Base-by-base conservation (phyloP, 2,329 filamentous ascomycete genomes). In the Magnaporthiopsis poae region DNA sequence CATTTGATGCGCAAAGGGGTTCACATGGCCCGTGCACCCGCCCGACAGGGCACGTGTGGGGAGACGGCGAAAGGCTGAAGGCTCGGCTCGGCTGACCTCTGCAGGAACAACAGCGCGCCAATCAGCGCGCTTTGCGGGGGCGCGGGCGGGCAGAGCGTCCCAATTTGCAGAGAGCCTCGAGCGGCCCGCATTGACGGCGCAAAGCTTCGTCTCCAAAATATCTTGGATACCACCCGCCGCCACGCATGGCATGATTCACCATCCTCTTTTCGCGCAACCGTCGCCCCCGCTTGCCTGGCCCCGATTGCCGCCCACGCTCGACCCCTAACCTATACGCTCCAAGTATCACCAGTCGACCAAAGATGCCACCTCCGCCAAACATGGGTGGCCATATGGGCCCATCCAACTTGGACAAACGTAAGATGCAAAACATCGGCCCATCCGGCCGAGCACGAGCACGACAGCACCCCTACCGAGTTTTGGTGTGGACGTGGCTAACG, bases 371-470 rank as follows among this genome's bases (percentile, higher is more conserved):
- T 65, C 73, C 73, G 61, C 73, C 74, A 13, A 71, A 71, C 66
- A 72, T 73, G 63, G 68, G 66, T 52, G 71, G 72, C 65, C 72
- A 69, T 67, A 69, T 69, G 71, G 83, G 81, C 70, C 82, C 80
- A 36, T 84, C 82, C 61, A 82, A 78, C 68, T 74, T 83, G 68
- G 84, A 86, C 74, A 86, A 86, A 77, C 76, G 84, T 85, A 80
- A 60, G 75, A 46, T 60, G 29, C 35, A n/a, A 21, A 60, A 68
- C 8, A 33, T 56, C 29, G 25, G 56, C 74, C 66, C 67, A 65
- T 5, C n/a, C 33, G 29, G 15, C 31, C 52, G 9, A 46, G 27
- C n/a, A 35, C 29, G 29, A 12, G 27, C n/a, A 35, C 29, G 29
- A 12, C 59, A 12, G 11, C 59, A 60, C 9, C 31, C 31, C 27